These are phyloP conservation scores for Irpex sp. DNA, from an alignment of 1,284 basidiomycete genomes.

Conservation along the genomic window DNA sequence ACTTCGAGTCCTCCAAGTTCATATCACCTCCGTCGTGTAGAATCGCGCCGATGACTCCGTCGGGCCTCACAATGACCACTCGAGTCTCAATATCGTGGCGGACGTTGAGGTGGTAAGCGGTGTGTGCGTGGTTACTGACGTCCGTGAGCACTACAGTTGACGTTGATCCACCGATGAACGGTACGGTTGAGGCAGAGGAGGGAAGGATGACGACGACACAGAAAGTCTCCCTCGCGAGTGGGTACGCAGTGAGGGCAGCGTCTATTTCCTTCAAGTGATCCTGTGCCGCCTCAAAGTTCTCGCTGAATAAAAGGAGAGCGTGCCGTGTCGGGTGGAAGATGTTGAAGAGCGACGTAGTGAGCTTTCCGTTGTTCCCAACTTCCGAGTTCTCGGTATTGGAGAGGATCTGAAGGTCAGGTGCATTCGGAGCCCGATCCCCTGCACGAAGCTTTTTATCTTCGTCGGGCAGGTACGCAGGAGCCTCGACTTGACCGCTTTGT, in stretches of 20 bases:
- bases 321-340: conserved; percentile 14
- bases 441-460: conserved; percentile 15
- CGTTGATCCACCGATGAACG: not conserved
- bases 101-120: conserved; percentile 5
- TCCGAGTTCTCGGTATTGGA: not conserved
- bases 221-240: conserved; percentile 1
- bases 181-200: not conserved
- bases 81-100: not conserved
- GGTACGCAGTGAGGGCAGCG: not conserved
- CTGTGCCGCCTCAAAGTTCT: not conserved
- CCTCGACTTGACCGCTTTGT: conserved; percentile 8
- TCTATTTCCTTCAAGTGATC: not conserved
- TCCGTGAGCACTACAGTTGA: conserved; percentile 7
- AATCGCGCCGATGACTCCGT: conserved; percentile 18
- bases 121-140: conserved; percentile 9
- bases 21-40: not conserved
- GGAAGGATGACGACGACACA: conserved; percentile 8
- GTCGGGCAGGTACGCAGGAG: not conserved
- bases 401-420: conserved; percentile 23
- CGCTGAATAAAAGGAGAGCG: conserved; percentile 18
- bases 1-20: too few relatives aligned
- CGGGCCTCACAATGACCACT: conserved; percentile 15
- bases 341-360: conserved; percentile 14
- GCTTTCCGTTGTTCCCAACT: not conserved
- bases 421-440: conserved; percentile 31